phyloP scores from a whole-genome alignment of 768 basidiomycete species.

The Hypholoma sublateritium region DNA sequence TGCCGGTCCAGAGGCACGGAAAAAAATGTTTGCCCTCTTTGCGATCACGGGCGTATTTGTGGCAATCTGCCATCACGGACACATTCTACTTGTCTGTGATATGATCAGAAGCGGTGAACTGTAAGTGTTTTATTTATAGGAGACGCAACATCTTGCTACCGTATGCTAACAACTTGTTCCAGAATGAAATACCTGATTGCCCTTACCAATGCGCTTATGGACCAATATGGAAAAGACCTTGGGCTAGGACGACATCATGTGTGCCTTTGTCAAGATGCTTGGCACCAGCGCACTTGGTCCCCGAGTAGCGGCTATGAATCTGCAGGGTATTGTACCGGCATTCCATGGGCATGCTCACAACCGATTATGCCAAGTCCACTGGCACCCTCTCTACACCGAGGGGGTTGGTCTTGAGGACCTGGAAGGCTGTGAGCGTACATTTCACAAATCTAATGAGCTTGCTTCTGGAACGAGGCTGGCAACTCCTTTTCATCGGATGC shows the following conservation, averaged over 20 bases:
- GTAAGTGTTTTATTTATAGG: too few relatives aligned
- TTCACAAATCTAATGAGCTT: slow-evolving; percentile 26
- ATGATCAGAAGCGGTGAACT: slow-evolving; percentile 27
- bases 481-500: slow-evolving; percentile 22
- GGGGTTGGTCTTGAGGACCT: slow-evolving; percentile 30
- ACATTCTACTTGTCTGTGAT: slow-evolving; percentile 23
- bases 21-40: slow-evolving; percentile 23
- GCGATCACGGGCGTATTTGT: slow-evolving; percentile 26
- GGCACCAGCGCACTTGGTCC: slow-evolving; percentile 16
- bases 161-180: background rate
- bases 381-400: slow-evolving; percentile 22
- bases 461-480: slow-evolving; percentile 13
- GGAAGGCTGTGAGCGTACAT: slow-evolving; percentile 26
- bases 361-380: slow-evolving; percentile 22
- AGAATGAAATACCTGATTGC: slow-evolving; percentile 30
- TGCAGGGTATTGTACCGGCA: slow-evolving; percentile 12
- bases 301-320: background rate
- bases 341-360: slow-evolving; percentile 30
- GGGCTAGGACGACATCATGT: slow-evolving; percentile 25
- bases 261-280: slow-evolving; percentile 24
- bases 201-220: slow-evolving; percentile 12
- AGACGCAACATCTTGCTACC: background rate
- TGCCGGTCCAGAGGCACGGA: slow-evolving; percentile 15
- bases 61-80: slow-evolving; percentile 24
- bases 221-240: slow-evolving; percentile 13